Evolutionary conservation across 805 yeast genomes (phyloP).

Genomic region (Sugiyamaella valdiviana): DNA sequence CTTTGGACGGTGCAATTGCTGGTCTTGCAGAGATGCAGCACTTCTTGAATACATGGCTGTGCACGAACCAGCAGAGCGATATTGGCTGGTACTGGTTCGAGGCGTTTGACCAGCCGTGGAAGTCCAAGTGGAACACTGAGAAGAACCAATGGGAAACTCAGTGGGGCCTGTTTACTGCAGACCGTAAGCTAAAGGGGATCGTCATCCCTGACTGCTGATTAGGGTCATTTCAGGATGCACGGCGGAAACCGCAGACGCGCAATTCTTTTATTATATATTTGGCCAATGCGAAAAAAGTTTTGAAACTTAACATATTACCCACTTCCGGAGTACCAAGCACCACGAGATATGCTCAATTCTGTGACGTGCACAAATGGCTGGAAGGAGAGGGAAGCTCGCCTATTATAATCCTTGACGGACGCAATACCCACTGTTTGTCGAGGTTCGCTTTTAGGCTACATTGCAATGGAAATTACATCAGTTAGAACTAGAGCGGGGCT

Average conservation of each 20-base stretch:
- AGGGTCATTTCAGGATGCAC: neutral
- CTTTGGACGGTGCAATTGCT: constrained; percentile 41
- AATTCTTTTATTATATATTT: too few species aligned
- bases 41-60: constrained; percentile 49
- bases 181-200: constrained; percentile 40
- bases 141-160: constrained; percentile 58
- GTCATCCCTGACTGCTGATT: constrained; percentile 31
- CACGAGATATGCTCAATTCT: constrained; percentile 13
- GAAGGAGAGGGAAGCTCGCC: constrained; percentile 25
- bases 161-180: constrained; percentile 58
- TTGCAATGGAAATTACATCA: neutral
- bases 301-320: constrained; percentile 2
- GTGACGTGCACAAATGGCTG: constrained; percentile 27
- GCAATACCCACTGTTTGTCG: constrained; percentile 4
- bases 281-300: neutral
- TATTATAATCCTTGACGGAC: constrained; percentile 14
- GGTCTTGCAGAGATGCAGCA: constrained; percentile 39
- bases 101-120: constrained; percentile 74
- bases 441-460: constrained; percentile 32
- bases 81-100: constrained; percentile 58
- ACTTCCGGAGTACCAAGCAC: constrained; percentile 25
- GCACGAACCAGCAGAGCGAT: constrained; percentile 36
- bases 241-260: neutral
- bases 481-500: too few species aligned
- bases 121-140: constrained; percentile 43